A percentile compares a stretch with the other conserved stretches of the same genome.
Evolutionary conservation across 2,329 filamentous ascomycete genomes (phyloP).

Genomic region (Sporothrix variecibatus): DNA sequence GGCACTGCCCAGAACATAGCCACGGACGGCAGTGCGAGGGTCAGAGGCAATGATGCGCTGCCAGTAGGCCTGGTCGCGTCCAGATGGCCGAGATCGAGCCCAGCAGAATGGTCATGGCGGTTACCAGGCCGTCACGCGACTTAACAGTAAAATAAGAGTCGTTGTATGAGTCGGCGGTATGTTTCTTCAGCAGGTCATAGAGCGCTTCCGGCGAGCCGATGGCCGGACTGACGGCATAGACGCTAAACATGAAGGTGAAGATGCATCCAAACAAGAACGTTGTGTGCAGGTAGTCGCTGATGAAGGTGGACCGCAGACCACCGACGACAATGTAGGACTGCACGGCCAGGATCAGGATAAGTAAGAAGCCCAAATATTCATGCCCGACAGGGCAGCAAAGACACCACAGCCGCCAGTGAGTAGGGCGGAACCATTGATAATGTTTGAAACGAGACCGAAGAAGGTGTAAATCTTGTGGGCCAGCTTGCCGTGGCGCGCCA

Average conservation of each 20-base stretch:
- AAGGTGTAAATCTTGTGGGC: constrained; percentile 3
- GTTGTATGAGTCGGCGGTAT: constrained; percentile 1
- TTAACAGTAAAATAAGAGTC: background rate
- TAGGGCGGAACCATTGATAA: background rate
- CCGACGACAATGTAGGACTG: constrained; percentile 13
- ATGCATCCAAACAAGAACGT: background rate
- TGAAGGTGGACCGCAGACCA: background rate
- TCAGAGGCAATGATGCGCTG: constrained; percentile 2
- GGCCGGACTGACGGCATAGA: background rate
- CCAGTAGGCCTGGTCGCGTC: constrained; percentile 10
- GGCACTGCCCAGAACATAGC: background rate
- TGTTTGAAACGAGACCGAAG: background rate
- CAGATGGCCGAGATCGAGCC: background rate
- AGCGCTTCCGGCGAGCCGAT: background rate
- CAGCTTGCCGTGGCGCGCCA: background rate
- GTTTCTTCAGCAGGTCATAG: background rate
- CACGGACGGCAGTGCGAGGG: background rate
- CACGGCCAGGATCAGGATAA: background rate
- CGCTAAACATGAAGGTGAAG: constrained; percentile 5
- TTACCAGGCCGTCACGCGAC: background rate
- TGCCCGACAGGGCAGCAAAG: background rate
- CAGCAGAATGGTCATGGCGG: background rate
- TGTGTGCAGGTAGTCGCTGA: background rate
- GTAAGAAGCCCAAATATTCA: constrained; percentile 1
- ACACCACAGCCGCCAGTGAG: background rate